Evolutionary conservation across 345 rosid species (phyloP).

Genomic region (Sisymbrium altissimum): DNA sequence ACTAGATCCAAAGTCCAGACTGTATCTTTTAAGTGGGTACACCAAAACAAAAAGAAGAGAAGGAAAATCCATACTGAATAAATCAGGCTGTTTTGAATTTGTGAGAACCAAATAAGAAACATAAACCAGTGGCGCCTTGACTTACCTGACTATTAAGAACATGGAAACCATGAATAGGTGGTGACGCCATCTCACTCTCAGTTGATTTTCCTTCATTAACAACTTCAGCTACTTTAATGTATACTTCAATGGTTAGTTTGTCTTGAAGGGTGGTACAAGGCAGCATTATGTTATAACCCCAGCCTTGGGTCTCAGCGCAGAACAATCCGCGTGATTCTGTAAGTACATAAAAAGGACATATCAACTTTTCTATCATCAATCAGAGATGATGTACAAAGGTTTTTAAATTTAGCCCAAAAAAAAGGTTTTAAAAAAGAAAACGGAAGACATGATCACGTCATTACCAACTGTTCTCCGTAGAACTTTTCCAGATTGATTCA

Average conservation of each 20-base stretch:
- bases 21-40: not conserved
- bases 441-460: not conserved
- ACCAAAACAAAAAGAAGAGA: not conserved
- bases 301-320: not conserved
- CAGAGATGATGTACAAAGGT: not conserved
- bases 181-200: not conserved
- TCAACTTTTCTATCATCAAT: not conserved
- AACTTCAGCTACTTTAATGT: not conserved
- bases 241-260: conserved; percentile 7
- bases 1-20: not conserved
- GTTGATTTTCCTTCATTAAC: not conserved
- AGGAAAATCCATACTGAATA: not conserved
- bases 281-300: conserved; percentile 2
- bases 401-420: too few species aligned
- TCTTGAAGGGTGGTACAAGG: conserved; percentile 7
- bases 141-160: conserved; percentile 16
- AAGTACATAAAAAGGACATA: not conserved
- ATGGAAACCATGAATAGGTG: not conserved
- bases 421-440: not conserved
- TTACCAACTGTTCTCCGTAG: not conserved
- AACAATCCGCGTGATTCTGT: not conserved
- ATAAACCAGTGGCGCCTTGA: not conserved
- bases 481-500: not conserved
- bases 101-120: not conserved
- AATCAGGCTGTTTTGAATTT: not conserved